Evolutionary conservation across 73 alveolate genomes (phyloP).

Genomic region (Diophrys appendiculata): DNA sequence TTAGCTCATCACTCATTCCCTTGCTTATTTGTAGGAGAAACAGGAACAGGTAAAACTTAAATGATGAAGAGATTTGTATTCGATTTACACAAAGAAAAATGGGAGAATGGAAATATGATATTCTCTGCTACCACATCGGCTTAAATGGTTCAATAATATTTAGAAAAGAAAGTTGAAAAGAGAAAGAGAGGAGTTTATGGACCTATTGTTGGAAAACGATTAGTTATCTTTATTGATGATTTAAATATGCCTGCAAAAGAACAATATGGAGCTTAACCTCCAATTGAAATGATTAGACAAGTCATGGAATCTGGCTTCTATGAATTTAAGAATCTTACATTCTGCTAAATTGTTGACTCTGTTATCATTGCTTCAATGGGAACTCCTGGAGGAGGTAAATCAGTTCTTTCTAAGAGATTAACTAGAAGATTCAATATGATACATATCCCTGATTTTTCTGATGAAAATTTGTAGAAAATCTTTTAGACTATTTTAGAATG

Average conservation of each 20-base stretch:
- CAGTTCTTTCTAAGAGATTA: slow-evolving; percentile 76
- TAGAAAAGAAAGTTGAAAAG: slow-evolving; percentile 92
- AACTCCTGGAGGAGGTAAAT: slow-evolving; percentile 96
- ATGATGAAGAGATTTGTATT: slow-evolving; percentile 72
- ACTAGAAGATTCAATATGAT: slow-evolving; percentile 86
- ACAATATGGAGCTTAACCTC: slow-evolving; percentile 97
- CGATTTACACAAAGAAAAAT: slow-evolving; percentile 60
- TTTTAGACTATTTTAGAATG: slow-evolving; percentile 73
- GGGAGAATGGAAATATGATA: slow-evolving; percentile 78
- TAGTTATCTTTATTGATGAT: slow-evolving; percentile 94
- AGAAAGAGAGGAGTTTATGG: slow-evolving; percentile 90
- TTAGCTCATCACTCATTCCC: too few species aligned
- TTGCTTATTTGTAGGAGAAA: slow-evolving; percentile 92
- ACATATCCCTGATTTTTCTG: slow-evolving; percentile 84
- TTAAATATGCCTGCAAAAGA: slow-evolving; percentile 98
- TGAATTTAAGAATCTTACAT: slow-evolving; percentile 81
- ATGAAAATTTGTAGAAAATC: slow-evolving; percentile 77
- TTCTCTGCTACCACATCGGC: slow-evolving; percentile 93
- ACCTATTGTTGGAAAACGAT: slow-evolving; percentile 88
- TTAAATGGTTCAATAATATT: slow-evolving; percentile 77
- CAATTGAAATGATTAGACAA: slow-evolving; percentile 93
- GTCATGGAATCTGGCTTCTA: slow-evolving; percentile 93
- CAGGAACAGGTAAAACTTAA: slow-evolving; percentile 97
- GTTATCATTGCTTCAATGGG: slow-evolving; percentile 86
- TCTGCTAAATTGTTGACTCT: slow-evolving; percentile 85